Evolutionary conservation across 345 rosid genomes (phyloP).

Genomic region (Sonneratia caseolaris): DNA sequence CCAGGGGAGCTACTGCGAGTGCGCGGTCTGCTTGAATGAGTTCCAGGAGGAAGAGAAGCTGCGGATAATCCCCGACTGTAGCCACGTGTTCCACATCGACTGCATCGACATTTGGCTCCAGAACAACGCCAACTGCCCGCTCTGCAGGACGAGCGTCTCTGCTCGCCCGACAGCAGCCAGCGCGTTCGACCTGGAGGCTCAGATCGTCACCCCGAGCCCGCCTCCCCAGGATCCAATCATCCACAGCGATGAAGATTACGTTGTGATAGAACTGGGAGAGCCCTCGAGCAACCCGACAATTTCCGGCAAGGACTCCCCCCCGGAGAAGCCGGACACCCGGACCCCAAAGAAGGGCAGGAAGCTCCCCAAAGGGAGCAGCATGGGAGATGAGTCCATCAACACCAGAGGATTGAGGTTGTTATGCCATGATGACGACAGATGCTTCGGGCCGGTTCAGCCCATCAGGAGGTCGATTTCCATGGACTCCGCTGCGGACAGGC

Average conservation of each 20-base stretch:
- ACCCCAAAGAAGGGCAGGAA: conserved; percentile 28
- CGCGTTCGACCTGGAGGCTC: conserved; percentile 19
- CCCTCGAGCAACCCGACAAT: conserved; percentile 2
- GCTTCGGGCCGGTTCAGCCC: conserved; percentile 55
- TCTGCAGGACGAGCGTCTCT: conserved; percentile 76
- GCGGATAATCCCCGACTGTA: conserved; percentile 56
- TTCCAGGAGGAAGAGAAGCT: conserved; percentile 76
- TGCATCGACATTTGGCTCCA: conserved; percentile 96
- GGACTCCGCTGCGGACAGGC: conserved; percentile 73
- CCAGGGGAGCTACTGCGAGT: conserved; percentile 37
- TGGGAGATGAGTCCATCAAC: conserved; percentile 84
- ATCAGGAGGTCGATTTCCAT: conserved; percentile 78
- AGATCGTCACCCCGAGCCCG: conserved; percentile 34
- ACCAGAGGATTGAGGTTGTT: conserved; percentile 24
- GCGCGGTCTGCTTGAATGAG: conserved; percentile 79
- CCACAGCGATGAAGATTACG: conserved; percentile 51
- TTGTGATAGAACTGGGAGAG: conserved; percentile 56
- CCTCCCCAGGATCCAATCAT: conserved; percentile 34
- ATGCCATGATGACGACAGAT: conserved; percentile 7
- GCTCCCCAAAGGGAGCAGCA: conserved; percentile 44
- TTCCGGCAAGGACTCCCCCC: conserved; percentile 3
- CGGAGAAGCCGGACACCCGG: conserved; percentile 21
- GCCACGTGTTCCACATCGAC: conserved; percentile 82
- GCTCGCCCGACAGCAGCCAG: background rate
- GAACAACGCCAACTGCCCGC: conserved; percentile 76